These are phyloP conservation scores for Monosporascus ibericus DNA, from an alignment of 2,329 filamentous ascomycete species.

Conservation along the genomic window DNA sequence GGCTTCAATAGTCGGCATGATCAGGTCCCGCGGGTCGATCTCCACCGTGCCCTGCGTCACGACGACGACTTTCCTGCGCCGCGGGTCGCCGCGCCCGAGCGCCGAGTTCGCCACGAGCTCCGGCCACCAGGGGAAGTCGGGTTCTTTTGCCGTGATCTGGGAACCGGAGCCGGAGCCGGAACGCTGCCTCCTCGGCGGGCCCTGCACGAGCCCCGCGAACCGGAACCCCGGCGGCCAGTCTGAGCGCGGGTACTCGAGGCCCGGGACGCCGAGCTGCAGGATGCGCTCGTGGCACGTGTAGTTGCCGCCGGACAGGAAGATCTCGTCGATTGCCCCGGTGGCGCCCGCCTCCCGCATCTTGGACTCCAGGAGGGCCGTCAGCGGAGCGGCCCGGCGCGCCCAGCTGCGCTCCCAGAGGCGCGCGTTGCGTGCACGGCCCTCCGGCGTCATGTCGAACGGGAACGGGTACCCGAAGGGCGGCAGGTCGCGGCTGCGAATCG, in stretches of 20 bases:
- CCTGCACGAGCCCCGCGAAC: slow-evolving; percentile 30
- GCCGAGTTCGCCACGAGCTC: slow-evolving; percentile 23
- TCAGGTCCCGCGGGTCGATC: slow-evolving; percentile 29
- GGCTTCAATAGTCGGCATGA: slow-evolving; percentile 31
- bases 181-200: not conserved
- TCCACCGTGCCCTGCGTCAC: slow-evolving; percentile 36
- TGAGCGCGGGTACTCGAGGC: slow-evolving; percentile 31
- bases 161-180: too few relatives aligned
- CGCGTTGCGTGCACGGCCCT: slow-evolving; percentile 18
- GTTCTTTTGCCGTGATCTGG: not conserved
- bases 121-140: slow-evolving; percentile 27
- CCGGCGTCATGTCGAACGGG: slow-evolving; percentile 23
- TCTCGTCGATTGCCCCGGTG: slow-evolving; percentile 6
- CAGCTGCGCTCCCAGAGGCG: slow-evolving; percentile 25
- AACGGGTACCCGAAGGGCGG: slow-evolving; percentile 27
- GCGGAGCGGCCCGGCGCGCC: slow-evolving; percentile 11
- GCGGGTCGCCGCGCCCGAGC: slow-evolving; percentile 1
- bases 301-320: slow-evolving; percentile 28
- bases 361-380: slow-evolving; percentile 21
- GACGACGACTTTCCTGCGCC: slow-evolving; percentile 27
- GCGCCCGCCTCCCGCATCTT: slow-evolving; percentile 26
- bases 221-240: slow-evolving; percentile 29
- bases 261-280: slow-evolving; percentile 30
- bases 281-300: slow-evolving; percentile 29
- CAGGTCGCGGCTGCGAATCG: slow-evolving; percentile 28